phyloP scores from a whole-genome alignment of 306 rosid species.

The Malus fusca region DNA sequence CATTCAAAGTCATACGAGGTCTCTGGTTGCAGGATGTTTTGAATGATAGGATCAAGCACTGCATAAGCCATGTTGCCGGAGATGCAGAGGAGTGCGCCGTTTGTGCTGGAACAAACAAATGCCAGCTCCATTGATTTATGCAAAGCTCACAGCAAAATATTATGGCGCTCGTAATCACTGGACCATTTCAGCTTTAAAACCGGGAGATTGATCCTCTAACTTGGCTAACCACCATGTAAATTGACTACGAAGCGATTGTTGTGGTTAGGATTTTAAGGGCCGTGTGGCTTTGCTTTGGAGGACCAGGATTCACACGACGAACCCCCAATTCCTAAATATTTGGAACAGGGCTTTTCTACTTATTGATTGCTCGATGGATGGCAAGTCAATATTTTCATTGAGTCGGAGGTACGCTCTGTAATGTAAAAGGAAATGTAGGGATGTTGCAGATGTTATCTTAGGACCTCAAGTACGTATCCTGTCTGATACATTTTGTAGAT shows the following conservation, averaged over 20 bases:
- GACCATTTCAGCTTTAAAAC: background rate
- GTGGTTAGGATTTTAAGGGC: background rate
- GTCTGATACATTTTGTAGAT: background rate
- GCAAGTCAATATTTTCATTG: too few relatives aligned
- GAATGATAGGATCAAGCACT: conserved; percentile 69
- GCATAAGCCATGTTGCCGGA: conserved; percentile 70
- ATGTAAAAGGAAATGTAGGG: background rate
- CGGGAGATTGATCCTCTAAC: background rate
- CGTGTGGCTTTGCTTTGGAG: background rate
- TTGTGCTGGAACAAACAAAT: conserved; percentile 82
- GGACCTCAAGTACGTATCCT: background rate
- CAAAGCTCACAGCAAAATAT: background rate
- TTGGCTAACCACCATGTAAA: background rate
- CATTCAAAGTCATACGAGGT: background rate
- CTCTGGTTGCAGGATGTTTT: conserved; percentile 67
- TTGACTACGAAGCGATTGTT: background rate
- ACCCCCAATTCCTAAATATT: background rate
- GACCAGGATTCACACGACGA: background rate
- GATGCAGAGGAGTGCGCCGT: conserved; percentile 67
- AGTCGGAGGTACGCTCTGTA: background rate
- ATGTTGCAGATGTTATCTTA: background rate
- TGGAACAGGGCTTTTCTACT: background rate
- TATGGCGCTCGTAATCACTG: background rate
- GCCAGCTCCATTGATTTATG: conserved; percentile 44
- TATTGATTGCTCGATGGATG: too few relatives aligned